Base-by-base conservation (phyloP, 805 yeast species). In the Torulaspora gathmanii region DNA sequence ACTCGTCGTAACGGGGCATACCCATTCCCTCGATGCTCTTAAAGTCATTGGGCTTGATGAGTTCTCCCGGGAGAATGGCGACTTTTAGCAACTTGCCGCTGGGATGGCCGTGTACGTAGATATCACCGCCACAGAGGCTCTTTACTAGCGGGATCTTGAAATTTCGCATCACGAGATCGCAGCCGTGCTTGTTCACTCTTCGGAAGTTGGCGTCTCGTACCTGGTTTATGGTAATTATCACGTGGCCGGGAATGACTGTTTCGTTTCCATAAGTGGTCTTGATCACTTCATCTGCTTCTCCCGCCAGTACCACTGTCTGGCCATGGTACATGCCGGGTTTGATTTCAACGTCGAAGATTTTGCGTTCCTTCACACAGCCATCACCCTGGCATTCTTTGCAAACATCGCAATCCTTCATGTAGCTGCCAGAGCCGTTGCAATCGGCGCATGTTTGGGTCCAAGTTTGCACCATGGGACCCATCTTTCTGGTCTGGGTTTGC, bases 211-310 rank as follows among this genome's bases (percentile, higher is more conserved):
- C 45, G 52, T 75, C 74, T 30, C 70, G 70, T 3, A 45, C 12
- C 29, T 53, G 55, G 17, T 44, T 44, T 19, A 83, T 60, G 1
- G 74, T 77, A 8, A 83, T 73, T 2, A 82, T 65, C 5, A 83
- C 82, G 59, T 83, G 86, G 2, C 90, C 90, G 0, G 89, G 84
- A 3, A 74, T 64, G 3, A 78, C 65, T 17, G 46, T 55, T 41
- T 58, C 58, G 15, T 49, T 52, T 5, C 57, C 60, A 20, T 40
- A 46, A 5, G 37, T 37, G 1, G 56, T 50, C 48, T 73, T 70
- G 15, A 74, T 60, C 0, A 79, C 83, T 60, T 82, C 84, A 56
- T 83, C 89, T 0, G 82, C 86, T 54, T 77, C 81, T 5, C 80
- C 77, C n/a, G 72, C 66, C 16, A 81, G 63, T 1, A 78, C 66